These are phyloP conservation scores for Thinopyrum elongatum DNA, from an alignment of 176 grass and related monocot species.

Conservation along the genomic window DNA sequence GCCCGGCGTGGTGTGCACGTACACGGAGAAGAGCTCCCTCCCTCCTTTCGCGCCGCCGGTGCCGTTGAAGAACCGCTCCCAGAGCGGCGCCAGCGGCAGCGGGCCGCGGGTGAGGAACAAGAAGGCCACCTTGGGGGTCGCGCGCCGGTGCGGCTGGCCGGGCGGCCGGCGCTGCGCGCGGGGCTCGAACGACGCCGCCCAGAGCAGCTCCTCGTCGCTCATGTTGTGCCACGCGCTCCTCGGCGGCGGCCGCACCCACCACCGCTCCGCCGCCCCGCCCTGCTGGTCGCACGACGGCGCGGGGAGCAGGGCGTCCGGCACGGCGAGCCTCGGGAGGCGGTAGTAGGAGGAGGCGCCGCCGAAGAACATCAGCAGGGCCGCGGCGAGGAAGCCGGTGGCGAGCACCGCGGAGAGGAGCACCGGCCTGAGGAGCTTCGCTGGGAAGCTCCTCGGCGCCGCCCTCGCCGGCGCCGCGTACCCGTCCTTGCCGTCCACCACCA, in stretches of 20 bases:
- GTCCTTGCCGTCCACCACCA: constrained; percentile 1
- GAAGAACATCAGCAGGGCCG: constrained; percentile 10
- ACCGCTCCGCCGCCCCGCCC: background rate
- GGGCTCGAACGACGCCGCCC: constrained; percentile 72
- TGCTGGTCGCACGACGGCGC: background rate
- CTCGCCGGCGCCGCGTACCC: background rate
- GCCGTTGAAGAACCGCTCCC: constrained; percentile 82
- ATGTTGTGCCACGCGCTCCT: constrained; percentile 62
- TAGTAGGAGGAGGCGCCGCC: background rate
- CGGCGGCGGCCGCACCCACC: constrained; percentile 30
- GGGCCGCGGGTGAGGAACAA: constrained; percentile 89
- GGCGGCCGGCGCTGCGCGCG: constrained; percentile 35
- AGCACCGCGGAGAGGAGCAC: constrained; percentile 40
- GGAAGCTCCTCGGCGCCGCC: constrained; percentile 25
- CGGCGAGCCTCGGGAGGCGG: constrained; percentile 11
- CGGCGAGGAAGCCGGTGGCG: constrained; percentile 31
- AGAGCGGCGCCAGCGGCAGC: constrained; percentile 67
- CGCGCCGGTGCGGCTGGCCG: constrained; percentile 30
- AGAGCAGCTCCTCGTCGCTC: constrained; percentile 83
- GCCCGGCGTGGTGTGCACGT: constrained; percentile 67
- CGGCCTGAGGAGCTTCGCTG: constrained; percentile 29
- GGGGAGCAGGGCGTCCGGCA: background rate
- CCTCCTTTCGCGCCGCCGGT: background rate
- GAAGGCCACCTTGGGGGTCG: constrained; percentile 77
- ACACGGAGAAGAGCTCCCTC: constrained; percentile 45